Base-by-base conservation (phyloP, 1,139 yeast species). In the Pichia sp. region DNA sequence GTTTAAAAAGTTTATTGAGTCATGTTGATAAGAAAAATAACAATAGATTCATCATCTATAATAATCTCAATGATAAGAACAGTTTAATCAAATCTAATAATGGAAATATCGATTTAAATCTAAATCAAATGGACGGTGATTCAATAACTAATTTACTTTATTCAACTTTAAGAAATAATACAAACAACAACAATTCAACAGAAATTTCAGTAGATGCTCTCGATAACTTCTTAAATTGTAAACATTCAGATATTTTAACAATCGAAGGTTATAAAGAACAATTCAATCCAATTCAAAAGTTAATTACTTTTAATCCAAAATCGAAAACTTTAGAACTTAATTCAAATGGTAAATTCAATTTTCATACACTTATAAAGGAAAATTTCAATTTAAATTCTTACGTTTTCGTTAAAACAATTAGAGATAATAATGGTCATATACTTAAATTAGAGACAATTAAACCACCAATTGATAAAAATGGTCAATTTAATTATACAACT, bases 381-480 rank as follows among this genome's bases (percentile, higher is more conserved):
- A 36, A 36, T 5, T 52, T 55, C 30, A 38, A 42, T 2, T 22
- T 45, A 5, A 45, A 47, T 9, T 38, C 45, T 9, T 52, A 66
- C 36, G 57, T 60, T 9, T 67, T 67, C 44, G 62, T 67, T 5
- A 63, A 62, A 42, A 60, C 66, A 15, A 60, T 66, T 22, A 56
- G 72, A 49, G 65, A 65, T 43, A 57, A 58, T 37, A 58, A 59
- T 36, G 69, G 69, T 1, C 59, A 56, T 33, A 47, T 66, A 11
- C 49, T 66, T 26, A 68, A 67, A 41, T 47, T 67, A 41, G 71
- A 67, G 42, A 58, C 67, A 4, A 50, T 60, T 12, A 39, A 40
- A 10, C 53, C 55, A 3, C 54, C 53, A 7, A 31, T 37, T 12
- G 41, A 33, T 11, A 38, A 35, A 18, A 31, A 36, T 19, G 49